Conservation (phyloP, 495 filamentous ascomycete genomes). For the Xylaria acuta region DNA sequence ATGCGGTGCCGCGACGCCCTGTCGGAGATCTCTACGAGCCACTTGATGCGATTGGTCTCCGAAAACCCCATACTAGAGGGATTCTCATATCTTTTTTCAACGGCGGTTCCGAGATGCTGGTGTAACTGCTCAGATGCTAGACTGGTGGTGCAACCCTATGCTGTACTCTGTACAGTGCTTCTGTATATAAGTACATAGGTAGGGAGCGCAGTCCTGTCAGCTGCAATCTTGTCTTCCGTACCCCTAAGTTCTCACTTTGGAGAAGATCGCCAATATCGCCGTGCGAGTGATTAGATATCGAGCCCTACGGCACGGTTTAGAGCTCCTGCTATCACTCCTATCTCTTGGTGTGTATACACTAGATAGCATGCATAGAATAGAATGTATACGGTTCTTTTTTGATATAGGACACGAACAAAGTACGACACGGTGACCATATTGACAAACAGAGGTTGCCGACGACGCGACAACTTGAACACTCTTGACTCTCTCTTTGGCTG, state of each 20-base stretch:
- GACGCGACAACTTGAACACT: constrained; percentile 21
- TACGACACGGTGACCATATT: constrained; percentile 13
- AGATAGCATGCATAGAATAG: background rate
- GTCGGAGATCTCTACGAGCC: background rate
- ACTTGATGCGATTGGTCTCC: constrained; percentile 8
- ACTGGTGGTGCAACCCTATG: constrained; percentile 20
- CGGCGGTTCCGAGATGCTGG: constrained; percentile 6
- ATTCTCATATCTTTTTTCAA: background rate
- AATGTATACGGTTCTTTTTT: background rate
- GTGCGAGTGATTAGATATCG: constrained; percentile 21
- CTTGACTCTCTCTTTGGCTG: background rate
- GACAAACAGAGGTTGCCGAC: constrained; percentile 18
- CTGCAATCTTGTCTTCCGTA: constrained; percentile 26
- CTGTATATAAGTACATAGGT: background rate
- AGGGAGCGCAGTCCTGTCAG: constrained; percentile 12
- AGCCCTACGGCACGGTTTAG: constrained; percentile 17
- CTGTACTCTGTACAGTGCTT: constrained; percentile 15
- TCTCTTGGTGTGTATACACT: constrained; percentile 2
- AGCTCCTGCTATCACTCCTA: constrained; percentile 10
- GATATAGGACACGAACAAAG: constrained; percentile 12
- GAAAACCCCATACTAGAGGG: background rate
- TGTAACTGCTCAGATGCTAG: constrained; percentile 10
- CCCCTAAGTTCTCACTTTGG: constrained; percentile 21
- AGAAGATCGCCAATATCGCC: constrained; percentile 19
- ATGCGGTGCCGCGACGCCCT: constrained; percentile 10